Evolutionary conservation across 805 yeast genomes (phyloP), one percentile per base, ranked within the genome.

Genomic region (Candida vaughaniae): DNA sequence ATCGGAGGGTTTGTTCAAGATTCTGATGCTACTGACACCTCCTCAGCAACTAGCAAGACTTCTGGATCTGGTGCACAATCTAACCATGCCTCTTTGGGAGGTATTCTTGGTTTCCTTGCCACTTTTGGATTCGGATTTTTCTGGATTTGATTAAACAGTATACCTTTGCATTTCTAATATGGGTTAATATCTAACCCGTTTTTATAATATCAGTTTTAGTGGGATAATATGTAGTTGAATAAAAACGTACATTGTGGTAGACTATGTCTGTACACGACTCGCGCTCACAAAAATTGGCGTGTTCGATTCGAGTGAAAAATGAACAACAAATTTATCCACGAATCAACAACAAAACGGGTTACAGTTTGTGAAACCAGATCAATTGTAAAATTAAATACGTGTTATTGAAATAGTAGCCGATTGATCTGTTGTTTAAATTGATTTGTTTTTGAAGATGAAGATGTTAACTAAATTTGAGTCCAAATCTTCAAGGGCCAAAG

Each of bases 401-500:
- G 39, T 25, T 29, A 17, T 33, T 33, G 15, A 36, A 16, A 7
- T 25, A 12, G 19, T 25, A 8, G 18, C 19, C 8, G 14, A 15
- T 16, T 31, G 15, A 16, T 36, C 32, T 31, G 33, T 31, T 12
- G 16, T 26, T 15, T 12, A 14, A 15, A 20, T 27, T n/a, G n/a
- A 33, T 19, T 19, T 14, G 10, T 29, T 15, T 27, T 22, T 47
- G 71, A 77, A 69, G 62, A 85, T 85, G 95, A 85, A 85, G 82
- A 82, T 85, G 90, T 58, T 56, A 43, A 49, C 73, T 39, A 60
- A 86, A 82, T 91, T 91, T 64, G 97, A 95, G 70, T 90, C 98
- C 57, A 88, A 93, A 77, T 88, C 97, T 47, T 86, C 97, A 42
- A 77, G 98, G 75, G 96, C 98, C 43, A 89, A 93, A 67, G 95